Evolutionary conservation across 345 rosid genomes (phyloP).

Genomic region (Eucalyptus cloeziana): DNA sequence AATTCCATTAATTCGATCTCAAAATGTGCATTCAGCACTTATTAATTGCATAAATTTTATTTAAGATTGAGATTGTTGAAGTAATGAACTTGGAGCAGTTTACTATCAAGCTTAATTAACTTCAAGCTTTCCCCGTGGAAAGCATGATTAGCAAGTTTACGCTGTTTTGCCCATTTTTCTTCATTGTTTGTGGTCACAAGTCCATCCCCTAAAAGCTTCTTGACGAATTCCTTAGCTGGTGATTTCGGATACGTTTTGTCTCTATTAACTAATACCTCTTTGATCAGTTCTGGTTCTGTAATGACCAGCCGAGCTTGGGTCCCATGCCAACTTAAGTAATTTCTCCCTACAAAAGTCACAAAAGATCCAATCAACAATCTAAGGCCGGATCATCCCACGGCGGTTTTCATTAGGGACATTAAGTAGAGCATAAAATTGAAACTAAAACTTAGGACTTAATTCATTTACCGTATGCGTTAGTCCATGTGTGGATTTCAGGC

Average conservation of each 20-base stretch:
- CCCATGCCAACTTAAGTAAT: neutral
- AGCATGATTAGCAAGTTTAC: slow-evolving; percentile 28
- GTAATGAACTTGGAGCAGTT: neutral
- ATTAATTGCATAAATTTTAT: neutral
- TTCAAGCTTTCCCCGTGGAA: slow-evolving; percentile 33
- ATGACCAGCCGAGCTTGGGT: neutral
- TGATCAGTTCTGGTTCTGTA: neutral
- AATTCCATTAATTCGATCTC: neutral
- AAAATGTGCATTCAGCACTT: neutral
- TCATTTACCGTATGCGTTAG: slow-evolving; percentile 5
- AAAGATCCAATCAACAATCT: neutral
- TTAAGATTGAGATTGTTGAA: neutral
- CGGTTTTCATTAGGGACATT: neutral
- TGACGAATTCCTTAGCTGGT: neutral
- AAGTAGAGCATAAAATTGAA: neutral
- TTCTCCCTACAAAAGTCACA: neutral
- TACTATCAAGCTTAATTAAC: neutral
- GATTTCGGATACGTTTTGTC: neutral
- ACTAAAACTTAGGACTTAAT: neutral
- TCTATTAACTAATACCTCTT: neutral
- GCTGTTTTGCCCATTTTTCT: slow-evolving; percentile 23
- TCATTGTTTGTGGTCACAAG: slow-evolving; percentile 2
- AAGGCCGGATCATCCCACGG: neutral
- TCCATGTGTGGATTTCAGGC: slow-evolving; percentile 16
- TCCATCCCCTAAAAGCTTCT: slow-evolving; percentile 3